Evolutionary conservation across 2,329 filamentous ascomycete species (phyloP).

Genomic region (Fusarium chaquense): DNA sequence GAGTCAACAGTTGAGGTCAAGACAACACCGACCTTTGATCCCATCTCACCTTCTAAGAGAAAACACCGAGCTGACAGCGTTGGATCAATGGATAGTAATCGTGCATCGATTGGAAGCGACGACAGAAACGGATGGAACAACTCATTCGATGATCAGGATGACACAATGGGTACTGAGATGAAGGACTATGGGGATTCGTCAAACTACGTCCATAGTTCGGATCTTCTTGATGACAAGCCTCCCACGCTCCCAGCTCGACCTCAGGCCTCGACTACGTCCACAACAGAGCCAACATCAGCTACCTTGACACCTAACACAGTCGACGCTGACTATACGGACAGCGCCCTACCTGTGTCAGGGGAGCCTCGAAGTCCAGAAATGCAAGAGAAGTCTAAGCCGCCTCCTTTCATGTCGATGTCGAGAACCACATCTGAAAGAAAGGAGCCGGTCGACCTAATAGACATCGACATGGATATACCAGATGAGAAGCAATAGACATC

Average conservation of each 20-base stretch:
- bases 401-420: slow-evolving; percentile 44
- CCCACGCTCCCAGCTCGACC: slow-evolving; percentile 24
- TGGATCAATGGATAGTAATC: slow-evolving; percentile 62
- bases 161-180: slow-evolving; percentile 46
- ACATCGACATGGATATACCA: slow-evolving; percentile 57
- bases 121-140: slow-evolving; percentile 50
- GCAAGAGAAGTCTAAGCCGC: slow-evolving; percentile 55
- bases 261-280: slow-evolving; percentile 19
- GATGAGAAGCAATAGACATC: slow-evolving; percentile 36
- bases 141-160: slow-evolving; percentile 48
- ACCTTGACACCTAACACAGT: slow-evolving; percentile 46
- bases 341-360: slow-evolving; percentile 11
- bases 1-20: slow-evolving; percentile 42
- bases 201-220: slow-evolving; percentile 32
- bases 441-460: slow-evolving; percentile 48
- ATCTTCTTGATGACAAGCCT: slow-evolving; percentile 22
- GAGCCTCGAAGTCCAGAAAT: slow-evolving; percentile 57
- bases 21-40: slow-evolving; percentile 50
- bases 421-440: slow-evolving; percentile 39
- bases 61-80: slow-evolving; percentile 60
- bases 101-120: slow-evolving; percentile 59
- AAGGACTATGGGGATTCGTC: slow-evolving; percentile 20
- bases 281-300: slow-evolving; percentile 44
- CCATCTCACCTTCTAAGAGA: slow-evolving; percentile 60
- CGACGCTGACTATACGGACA: slow-evolving; percentile 38